phyloP scores from a whole-genome alignment of 1,284 basidiomycete genomes.

The Trametes sp. region DNA sequence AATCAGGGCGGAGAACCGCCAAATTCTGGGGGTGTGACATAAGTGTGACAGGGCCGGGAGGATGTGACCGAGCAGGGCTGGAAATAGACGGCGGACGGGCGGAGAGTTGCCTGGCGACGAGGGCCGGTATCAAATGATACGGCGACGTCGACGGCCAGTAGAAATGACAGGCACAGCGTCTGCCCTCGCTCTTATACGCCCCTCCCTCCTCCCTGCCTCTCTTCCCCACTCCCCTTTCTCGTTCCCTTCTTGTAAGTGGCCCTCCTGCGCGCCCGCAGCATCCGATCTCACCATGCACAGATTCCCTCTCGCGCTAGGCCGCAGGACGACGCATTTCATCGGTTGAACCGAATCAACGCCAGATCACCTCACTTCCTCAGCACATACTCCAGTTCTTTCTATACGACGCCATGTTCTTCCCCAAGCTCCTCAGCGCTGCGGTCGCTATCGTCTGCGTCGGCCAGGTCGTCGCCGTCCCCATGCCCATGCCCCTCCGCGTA shows the following conservation, averaged over 20 bases:
- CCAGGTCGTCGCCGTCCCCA: constrained; percentile 53
- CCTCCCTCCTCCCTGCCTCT: constrained; percentile 30
- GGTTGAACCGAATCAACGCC: constrained; percentile 40
- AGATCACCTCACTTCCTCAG: constrained; percentile 33
- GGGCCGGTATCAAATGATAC: constrained; percentile 29
- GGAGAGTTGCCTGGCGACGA: constrained; percentile 26
- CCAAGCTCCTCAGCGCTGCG: constrained; percentile 48
- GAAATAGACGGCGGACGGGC: constrained; percentile 14
- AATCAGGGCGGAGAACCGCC: constrained; percentile 30
- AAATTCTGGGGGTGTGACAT: constrained; percentile 28
- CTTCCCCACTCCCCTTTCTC: constrained; percentile 40
- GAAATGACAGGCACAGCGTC: constrained; percentile 23
- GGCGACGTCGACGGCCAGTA: constrained; percentile 10
- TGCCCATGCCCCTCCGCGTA: constrained; percentile 52
- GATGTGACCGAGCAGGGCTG: not conserved
- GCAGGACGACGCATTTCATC: constrained; percentile 47
- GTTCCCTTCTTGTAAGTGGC: constrained; percentile 42
- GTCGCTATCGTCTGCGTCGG: constrained; percentile 54
- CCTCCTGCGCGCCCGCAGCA: constrained; percentile 27
- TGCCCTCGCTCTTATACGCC: constrained; percentile 36
- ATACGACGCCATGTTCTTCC: constrained; percentile 52
- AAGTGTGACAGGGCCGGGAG: not conserved
- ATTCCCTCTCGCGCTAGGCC: constrained; percentile 44
- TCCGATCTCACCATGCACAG: constrained; percentile 31
- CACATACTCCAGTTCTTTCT: constrained; percentile 28